These are phyloP conservation scores for Metschnikowia colocasiae DNA, from an alignment of 805 yeast genomes.

Conservation along the genomic window DNA sequence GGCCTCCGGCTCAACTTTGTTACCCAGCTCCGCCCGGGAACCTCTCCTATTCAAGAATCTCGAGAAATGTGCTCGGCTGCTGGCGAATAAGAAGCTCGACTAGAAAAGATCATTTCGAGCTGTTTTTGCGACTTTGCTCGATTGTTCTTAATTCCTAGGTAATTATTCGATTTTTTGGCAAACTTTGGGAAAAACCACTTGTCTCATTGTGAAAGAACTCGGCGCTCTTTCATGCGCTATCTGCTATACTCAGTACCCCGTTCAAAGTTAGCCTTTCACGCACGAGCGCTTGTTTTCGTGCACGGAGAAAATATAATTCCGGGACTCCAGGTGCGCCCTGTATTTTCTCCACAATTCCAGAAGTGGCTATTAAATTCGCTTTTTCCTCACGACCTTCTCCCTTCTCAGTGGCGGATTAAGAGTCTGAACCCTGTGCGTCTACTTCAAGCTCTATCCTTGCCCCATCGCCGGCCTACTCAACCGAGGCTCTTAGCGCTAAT, in stretches of 20 bases:
- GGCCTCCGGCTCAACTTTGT: not conserved
- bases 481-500: not conserved
- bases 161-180: not conserved
- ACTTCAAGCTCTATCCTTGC: not conserved
- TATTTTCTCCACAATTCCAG: conserved; percentile 10
- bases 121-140: not conserved
- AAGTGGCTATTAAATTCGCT: not conserved
- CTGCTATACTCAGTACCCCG: conserved; percentile 1
- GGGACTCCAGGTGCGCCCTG: conserved; percentile 11
- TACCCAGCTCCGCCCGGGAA: not conserved
- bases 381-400: conserved; percentile 1
- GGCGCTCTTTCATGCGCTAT: conserved; percentile 1
- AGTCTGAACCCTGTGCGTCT: not conserved
- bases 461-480: not conserved
- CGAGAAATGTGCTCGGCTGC: not conserved
- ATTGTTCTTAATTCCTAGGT: not conserved
- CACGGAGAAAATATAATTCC: conserved; percentile 19
- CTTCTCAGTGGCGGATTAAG: not conserved
- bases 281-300: conserved; percentile 6
- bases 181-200: not conserved
- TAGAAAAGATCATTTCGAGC: not conserved
- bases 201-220: not conserved
- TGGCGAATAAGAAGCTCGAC: not conserved
- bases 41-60: not conserved
- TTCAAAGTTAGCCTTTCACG: conserved; percentile 2